phyloP scores from a whole-genome alignment of 768 basidiomycete species.

The Hericium alpestre region DNA sequence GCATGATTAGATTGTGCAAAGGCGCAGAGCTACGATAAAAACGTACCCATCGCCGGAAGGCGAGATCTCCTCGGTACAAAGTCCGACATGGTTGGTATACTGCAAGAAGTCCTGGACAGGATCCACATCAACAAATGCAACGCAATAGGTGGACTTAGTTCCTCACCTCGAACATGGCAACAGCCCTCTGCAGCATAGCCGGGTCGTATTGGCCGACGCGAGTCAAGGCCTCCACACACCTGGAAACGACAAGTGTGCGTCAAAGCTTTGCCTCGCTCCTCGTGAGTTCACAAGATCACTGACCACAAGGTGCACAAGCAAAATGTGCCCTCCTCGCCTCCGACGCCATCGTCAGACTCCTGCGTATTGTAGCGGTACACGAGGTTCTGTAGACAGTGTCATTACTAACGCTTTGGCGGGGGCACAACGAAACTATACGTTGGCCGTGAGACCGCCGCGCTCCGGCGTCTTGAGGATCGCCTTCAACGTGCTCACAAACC shows the following conservation, averaged over 20 bases:
- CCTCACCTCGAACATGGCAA: conserved; percentile 83
- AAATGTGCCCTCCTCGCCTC: conserved; percentile 93
- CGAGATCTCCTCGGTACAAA: conserved; percentile 81
- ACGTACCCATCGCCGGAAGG: conserved; percentile 74
- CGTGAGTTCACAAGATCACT: neutral
- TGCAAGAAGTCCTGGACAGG: conserved; percentile 57
- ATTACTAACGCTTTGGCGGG: neutral
- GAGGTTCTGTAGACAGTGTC: conserved; percentile 42
- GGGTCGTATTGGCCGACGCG: conserved; percentile 75
- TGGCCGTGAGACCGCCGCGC: conserved; percentile 83
- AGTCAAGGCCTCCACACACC: conserved; percentile 84
- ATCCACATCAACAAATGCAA: neutral
- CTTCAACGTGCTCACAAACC: conserved; percentile 79
- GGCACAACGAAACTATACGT: conserved; percentile 33
- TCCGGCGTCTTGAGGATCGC: conserved; percentile 80
- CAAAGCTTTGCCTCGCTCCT: neutral
- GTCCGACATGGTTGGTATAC: conserved; percentile 78
- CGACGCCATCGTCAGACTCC: conserved; percentile 86
- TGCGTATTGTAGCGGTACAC: conserved; percentile 84
- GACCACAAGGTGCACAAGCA: conserved; percentile 81
- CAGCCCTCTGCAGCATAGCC: conserved; percentile 51
- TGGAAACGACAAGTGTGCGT: conserved; percentile 17
- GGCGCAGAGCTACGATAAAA: neutral
- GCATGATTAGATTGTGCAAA: too few species aligned
- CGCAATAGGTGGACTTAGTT: too few species aligned